phyloP scores from a whole-genome alignment of 1,284 basidiomycete species.

The Exobasidium rhododendri region DNA sequence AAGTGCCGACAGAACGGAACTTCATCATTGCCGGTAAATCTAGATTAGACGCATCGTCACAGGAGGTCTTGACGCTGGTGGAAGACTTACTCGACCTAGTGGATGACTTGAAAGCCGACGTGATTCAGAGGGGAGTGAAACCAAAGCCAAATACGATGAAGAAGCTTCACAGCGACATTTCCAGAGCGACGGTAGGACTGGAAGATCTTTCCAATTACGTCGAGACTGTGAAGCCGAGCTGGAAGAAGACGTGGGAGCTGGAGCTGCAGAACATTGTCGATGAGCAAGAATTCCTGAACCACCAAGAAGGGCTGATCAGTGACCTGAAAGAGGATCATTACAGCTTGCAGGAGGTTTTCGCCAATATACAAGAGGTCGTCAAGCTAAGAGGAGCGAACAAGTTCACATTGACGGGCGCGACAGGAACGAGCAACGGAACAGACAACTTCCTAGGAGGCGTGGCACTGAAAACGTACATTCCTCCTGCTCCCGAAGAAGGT shows the following conservation, averaged over 20 bases:
- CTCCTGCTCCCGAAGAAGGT: conserved; percentile 48
- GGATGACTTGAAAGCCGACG: conserved; percentile 85
- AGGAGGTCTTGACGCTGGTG: conserved; percentile 84
- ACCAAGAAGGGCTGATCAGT: conserved; percentile 49
- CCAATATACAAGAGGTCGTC: conserved; percentile 53
- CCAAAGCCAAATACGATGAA: conserved; percentile 74
- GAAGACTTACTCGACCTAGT: conserved; percentile 91
- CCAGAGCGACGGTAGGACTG: conserved; percentile 68
- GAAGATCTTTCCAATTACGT: conserved; percentile 79
- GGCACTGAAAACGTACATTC: conserved; percentile 31
- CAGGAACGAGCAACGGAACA: conserved; percentile 14
- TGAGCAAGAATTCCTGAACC: conserved; percentile 84
- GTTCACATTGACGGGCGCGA: conserved; percentile 14
- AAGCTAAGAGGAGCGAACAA: conserved; percentile 38
- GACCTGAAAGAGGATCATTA: conserved; percentile 48
- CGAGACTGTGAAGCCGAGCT: conserved; percentile 85
- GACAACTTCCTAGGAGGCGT: conserved; percentile 9
- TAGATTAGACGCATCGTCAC: conserved; percentile 80
- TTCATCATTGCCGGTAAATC: conserved; percentile 88
- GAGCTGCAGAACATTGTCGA: conserved; percentile 95
- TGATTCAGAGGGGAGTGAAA: conserved; percentile 80
- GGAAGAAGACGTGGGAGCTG: conserved; percentile 98
- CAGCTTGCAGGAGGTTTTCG: conserved; percentile 50
- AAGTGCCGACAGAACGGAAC: conserved; percentile 78
- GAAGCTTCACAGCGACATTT: conserved; percentile 71